phyloP scores from a whole-genome alignment of 148 eudicot species.

The Amaranthus hypochondriacus region DNA sequence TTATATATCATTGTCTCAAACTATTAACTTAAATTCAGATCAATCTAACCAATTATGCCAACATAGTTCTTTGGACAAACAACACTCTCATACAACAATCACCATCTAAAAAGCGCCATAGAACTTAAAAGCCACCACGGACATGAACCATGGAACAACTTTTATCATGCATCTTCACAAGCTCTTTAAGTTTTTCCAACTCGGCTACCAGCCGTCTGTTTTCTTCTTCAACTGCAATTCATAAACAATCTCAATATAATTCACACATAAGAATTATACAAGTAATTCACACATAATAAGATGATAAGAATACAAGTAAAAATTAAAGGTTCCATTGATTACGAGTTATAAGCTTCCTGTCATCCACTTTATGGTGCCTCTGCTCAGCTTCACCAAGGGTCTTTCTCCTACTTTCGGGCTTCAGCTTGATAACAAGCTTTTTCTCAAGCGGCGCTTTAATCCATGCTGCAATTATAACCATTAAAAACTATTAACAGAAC shows the following conservation, averaged over 20 bases:
- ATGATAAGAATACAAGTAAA: not conserved
- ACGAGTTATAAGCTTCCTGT: constrained; percentile 9
- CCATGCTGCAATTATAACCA: constrained; percentile 17
- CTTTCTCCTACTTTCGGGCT: not conserved
- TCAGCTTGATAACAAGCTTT: constrained; percentile 15
- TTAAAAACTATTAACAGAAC: not conserved
- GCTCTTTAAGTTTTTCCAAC: constrained; percentile 1
- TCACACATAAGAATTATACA: not conserved
- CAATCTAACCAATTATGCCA: too few species aligned
- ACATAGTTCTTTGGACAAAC: too few species aligned
- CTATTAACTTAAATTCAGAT: too few species aligned
- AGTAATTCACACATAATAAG: not conserved
- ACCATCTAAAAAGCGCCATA: too few species aligned
- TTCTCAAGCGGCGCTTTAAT: constrained; percentile 10
- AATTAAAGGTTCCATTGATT: not conserved
- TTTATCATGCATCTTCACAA: not conserved
- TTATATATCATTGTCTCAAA: too few species aligned
- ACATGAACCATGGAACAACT: not conserved
- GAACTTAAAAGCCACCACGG: not conserved
- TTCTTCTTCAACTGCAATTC: constrained; percentile 16
- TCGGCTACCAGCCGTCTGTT: constrained; percentile 1
- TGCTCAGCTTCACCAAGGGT: constrained; percentile 2
- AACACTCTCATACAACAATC: too few species aligned
- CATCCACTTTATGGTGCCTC: not conserved
- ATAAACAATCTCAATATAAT: not conserved